Percentiles rank a stretch among this genome's conserved stretches.
Conservation (phyloP, 2,329 filamentous ascomycete species). For the Monilinia fructicola region DNA sequence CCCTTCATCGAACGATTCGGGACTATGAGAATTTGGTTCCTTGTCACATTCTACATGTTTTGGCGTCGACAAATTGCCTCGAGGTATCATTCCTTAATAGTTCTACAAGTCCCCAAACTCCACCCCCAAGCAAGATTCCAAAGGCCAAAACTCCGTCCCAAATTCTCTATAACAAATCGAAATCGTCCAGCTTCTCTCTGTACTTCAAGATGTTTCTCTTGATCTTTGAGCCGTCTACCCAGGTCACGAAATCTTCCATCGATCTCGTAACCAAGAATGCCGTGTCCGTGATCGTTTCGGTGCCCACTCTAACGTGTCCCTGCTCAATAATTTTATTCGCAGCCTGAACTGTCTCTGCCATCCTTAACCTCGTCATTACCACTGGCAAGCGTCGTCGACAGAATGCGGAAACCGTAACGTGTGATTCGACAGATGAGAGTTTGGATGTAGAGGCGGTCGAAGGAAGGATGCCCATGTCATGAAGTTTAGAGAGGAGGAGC, state of each 20-base stretch:
- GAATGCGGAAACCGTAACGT: constrained; percentile 85
- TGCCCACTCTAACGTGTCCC: constrained; percentile 88
- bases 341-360: constrained; percentile 88
- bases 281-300: constrained; percentile 84
- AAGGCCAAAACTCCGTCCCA: constrained; percentile 16
- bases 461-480: constrained; percentile 84
- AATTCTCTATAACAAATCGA: constrained; percentile 70
- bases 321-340: constrained; percentile 89
- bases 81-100: not conserved
- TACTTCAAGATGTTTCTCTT: constrained; percentile 96
- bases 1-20: not conserved
- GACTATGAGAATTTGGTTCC: not conserved
- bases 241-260: constrained; percentile 96
- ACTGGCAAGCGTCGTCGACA: constrained; percentile 81
- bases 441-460: constrained; percentile 64
- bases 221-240: constrained; percentile 95
- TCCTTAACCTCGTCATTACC: constrained; percentile 84
- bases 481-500: constrained; percentile 84
- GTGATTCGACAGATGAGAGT: constrained; percentile 81
- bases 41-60: not conserved
- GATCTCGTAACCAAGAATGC: constrained; percentile 85
- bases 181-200: constrained; percentile 92
- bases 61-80: not conserved
- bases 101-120: not conserved
- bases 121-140: constrained; percentile 1